These are phyloP conservation scores for Salicornia ramosissima DNA, from an alignment of 148 eudicot species.

Conservation along the genomic window DNA sequence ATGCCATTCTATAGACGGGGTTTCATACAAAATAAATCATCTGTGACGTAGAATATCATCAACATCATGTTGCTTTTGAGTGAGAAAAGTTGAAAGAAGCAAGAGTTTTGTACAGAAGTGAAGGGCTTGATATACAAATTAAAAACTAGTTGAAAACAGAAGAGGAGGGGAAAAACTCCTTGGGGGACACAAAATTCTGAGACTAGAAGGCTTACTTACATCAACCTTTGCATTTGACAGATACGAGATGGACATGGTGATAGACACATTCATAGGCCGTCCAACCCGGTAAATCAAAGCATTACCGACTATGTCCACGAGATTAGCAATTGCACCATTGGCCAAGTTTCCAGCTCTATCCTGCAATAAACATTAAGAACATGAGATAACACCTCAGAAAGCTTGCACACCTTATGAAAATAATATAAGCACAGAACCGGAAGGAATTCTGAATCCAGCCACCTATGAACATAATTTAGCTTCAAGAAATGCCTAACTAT, in stretches of 20 bases:
- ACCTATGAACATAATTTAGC: background rate
- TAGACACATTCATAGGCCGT: slow-evolving; percentile 68
- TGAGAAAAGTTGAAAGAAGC: background rate
- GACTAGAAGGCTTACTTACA: slow-evolving; percentile 41
- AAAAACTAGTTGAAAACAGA: background rate
- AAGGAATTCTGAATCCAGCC: background rate
- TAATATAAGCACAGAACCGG: background rate
- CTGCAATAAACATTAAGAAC: slow-evolving; percentile 20
- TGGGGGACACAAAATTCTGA: background rate
- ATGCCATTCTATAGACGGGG: too few species aligned
- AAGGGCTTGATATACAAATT: background rate
- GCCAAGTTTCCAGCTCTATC: slow-evolving; percentile 40
- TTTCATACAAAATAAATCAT: background rate
- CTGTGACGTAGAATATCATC: background rate
- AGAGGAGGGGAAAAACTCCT: background rate
- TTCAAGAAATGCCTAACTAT: background rate
- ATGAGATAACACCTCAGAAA: background rate
- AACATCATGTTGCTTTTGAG: background rate
- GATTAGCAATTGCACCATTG: slow-evolving; percentile 69
- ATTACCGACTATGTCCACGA: slow-evolving; percentile 70
- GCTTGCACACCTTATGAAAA: background rate
- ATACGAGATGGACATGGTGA: slow-evolving; percentile 69
- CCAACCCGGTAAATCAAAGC: slow-evolving; percentile 45
- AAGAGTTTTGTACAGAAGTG: background rate
- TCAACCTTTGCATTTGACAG: slow-evolving; percentile 57